phyloP scores from a whole-genome alignment of 345 rosid species.

The Gossypium anomalum region DNA sequence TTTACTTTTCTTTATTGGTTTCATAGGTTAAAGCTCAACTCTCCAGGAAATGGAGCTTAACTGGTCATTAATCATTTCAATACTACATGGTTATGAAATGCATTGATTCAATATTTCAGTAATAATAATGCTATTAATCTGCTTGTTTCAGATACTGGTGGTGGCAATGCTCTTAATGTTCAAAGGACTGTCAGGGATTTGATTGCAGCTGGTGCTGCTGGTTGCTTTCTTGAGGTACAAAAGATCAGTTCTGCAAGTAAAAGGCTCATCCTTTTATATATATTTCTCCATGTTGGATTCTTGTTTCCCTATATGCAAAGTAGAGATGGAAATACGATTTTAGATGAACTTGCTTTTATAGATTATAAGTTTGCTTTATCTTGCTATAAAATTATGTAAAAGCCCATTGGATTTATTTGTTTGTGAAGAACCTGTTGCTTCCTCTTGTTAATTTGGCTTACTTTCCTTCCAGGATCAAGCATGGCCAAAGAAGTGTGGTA shows the following conservation, averaged over 20 bases:
- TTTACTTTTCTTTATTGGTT: not conserved
- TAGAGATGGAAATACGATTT: not conserved
- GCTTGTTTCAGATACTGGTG: conserved; percentile 36
- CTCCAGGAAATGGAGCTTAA: not conserved
- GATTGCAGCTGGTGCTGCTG: conserved; percentile 54
- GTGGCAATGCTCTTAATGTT: conserved; percentile 54
- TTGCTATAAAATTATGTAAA: not conserved
- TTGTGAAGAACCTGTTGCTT: not conserved
- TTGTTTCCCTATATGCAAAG: not conserved
- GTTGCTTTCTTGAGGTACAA: conserved; percentile 59
- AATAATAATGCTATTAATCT: not conserved
- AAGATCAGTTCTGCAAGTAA: not conserved
- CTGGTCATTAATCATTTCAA: not conserved
- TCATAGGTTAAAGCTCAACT: not conserved
- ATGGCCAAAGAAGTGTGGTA: conserved; percentile 63
- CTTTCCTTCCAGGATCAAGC: conserved; percentile 45
- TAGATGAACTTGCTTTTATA: not conserved
- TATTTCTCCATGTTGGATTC: not conserved
- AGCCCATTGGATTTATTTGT: not conserved
- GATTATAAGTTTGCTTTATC: not conserved
- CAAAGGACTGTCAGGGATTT: conserved; percentile 52
- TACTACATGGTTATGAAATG: not conserved
- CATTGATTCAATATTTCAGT: not conserved
- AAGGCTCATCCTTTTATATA: not conserved
- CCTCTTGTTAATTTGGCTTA: not conserved